Percentiles rank a stretch among this genome's conserved stretches.
Conservation (phyloP, 1,284 basidiomycete species). For the Leccinum subfulvum region DNA sequence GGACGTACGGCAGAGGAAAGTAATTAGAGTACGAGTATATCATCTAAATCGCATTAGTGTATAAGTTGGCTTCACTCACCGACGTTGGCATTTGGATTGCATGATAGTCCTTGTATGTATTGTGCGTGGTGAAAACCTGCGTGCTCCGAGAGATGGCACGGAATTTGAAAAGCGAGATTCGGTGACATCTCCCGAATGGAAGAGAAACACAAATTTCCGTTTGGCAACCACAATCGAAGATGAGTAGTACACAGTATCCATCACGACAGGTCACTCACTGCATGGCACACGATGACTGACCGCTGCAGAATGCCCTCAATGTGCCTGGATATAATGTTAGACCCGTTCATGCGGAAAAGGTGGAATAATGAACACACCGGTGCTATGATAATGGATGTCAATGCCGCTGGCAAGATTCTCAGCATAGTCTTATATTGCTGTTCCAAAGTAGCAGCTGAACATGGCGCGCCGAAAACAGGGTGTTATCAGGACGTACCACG, state of each 20-base stretch:
- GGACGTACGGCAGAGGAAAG: background rate
- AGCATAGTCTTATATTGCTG: conserved; percentile 65
- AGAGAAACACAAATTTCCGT: background rate
- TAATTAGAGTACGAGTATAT: background rate
- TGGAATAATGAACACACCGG: conserved; percentile 42
- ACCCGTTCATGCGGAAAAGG: background rate
- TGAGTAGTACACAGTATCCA: conserved; percentile 54
- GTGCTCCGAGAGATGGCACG: background rate
- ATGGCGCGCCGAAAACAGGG: conserved; percentile 48
- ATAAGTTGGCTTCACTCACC: background rate
- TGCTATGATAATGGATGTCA: conserved; percentile 67
- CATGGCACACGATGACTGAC: conserved; percentile 67
- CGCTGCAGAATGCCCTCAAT: conserved; percentile 64
- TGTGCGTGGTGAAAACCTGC: background rate
- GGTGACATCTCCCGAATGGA: background rate
- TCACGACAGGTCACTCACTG: conserved; percentile 55
- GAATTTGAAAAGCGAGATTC: too few species aligned
- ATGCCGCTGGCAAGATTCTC: conserved; percentile 46
- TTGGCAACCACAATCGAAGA: conserved; percentile 51
- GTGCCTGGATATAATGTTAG: conserved; percentile 49
- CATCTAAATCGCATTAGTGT: background rate
- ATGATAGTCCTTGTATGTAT: background rate
- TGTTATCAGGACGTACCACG: conserved; percentile 65
- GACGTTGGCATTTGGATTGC: background rate
- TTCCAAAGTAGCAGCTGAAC: conserved; percentile 66